Percentiles rank a stretch among this genome's conserved stretches.
These are phyloP conservation scores for Aureobasidium sp. DNA, from an alignment of 2,329 filamentous ascomycete genomes.

Conservation along the genomic window DNA sequence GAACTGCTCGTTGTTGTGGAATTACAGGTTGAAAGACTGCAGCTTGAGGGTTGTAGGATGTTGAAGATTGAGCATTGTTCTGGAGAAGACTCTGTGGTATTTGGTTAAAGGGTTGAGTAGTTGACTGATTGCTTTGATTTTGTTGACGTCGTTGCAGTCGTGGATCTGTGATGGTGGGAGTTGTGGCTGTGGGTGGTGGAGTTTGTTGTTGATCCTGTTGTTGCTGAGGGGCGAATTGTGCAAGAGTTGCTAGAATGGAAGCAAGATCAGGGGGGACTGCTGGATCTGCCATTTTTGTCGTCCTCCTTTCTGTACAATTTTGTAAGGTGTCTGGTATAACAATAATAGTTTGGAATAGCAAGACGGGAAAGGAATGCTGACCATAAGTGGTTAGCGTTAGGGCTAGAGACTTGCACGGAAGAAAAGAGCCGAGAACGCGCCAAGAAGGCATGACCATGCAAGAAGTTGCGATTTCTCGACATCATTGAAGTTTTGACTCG, in stretches of 20 bases:
- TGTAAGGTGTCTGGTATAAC: background rate
- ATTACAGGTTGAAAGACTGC: background rate
- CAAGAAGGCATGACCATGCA: slow-evolving; percentile 2
- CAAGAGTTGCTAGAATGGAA: slow-evolving; percentile 26
- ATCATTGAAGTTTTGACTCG: slow-evolving; percentile 7
- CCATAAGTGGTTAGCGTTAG: slow-evolving; percentile 4
- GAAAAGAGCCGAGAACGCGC: background rate
- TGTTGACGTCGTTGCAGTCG: background rate
- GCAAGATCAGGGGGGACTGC: slow-evolving; percentile 22
- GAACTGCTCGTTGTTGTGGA: background rate
- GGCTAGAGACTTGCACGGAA: background rate
- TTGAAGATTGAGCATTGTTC: background rate
- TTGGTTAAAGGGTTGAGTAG: background rate
- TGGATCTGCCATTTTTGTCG: slow-evolving; percentile 22
- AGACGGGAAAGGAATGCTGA: background rate
- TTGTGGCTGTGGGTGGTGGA: background rate
- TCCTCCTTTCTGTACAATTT: background rate
- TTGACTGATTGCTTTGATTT: background rate
- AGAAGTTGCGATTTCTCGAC: slow-evolving; percentile 5
- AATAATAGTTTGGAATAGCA: background rate
- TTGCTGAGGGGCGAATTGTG: slow-evolving; percentile 17
- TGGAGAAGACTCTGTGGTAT: background rate
- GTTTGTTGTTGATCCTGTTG: slow-evolving; percentile 2
- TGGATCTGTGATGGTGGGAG: slow-evolving; percentile 13
- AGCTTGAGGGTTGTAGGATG: slow-evolving; percentile 2